Conservation (phyloP, 1,139 yeast species). For the Protomyces arabidopsidicola region DNA sequence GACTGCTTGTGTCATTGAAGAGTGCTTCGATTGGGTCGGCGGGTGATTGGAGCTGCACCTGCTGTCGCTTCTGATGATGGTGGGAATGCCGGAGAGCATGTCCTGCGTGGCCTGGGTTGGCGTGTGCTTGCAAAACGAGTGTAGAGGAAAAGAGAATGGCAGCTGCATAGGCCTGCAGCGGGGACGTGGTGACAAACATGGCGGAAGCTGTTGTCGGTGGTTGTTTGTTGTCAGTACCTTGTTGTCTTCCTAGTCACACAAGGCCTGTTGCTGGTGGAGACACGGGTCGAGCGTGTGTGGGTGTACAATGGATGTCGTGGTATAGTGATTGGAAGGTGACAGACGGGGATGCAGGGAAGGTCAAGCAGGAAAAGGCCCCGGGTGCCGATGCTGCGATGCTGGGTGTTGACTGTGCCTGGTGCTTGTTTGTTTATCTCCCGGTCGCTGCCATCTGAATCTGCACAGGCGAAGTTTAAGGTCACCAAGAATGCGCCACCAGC, state of each 20-base stretch:
- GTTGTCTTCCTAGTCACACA: no score
- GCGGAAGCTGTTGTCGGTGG: not conserved
- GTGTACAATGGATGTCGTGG: not conserved
- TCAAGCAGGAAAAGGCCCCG: no score
- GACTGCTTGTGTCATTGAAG: slow-evolving; percentile 8
- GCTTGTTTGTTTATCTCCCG: no score
- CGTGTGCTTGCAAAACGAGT: not conserved
- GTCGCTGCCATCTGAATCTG: no score
- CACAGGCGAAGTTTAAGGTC: no score
- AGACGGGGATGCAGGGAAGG: not conserved
- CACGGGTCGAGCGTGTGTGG: not conserved
- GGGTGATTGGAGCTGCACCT: not conserved
- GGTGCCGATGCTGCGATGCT: no score
- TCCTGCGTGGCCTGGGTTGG: not conserved
- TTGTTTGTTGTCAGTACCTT: not conserved
- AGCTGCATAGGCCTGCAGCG: slow-evolving; percentile 1
- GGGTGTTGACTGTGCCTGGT: no score
- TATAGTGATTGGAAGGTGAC: not conserved
- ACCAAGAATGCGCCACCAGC: no score
- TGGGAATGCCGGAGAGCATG: slow-evolving; percentile 6
- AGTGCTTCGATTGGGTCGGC: not conserved
- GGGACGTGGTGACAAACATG: not conserved
- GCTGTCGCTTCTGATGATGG: slow-evolving; percentile 5
- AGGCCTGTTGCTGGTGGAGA: not conserved
- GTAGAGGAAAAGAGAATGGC: not conserved